Evolutionary conservation across 1,139 yeast species (phyloP), one percentile per base, ranked within the genome.

Genomic region (Casaregolazyma suthepensis): DNA sequence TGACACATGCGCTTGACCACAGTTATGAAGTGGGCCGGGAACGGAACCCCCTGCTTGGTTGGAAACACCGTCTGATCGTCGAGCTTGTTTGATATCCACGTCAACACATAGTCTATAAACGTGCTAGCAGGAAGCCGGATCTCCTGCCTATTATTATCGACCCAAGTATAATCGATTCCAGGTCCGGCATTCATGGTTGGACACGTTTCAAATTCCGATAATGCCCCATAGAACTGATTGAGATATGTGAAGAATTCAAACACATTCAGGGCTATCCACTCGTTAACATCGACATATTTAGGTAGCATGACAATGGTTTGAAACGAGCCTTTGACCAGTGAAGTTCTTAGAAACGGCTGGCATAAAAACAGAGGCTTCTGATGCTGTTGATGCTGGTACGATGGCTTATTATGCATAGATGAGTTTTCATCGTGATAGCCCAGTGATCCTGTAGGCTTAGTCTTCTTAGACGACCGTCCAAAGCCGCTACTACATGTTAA

Each of bases 101-200:
- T 81, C 58, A 91, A 75, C 1, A 94, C 96, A 65, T 85, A 85
- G 61, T 93, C 98, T 55, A 93, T 91, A 69, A 93, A 94, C 58
- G 90, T 96, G 58, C 83, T 78, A 1, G 99, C 99, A 4, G 99
- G 97, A 45, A 94, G 76, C 53, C 91, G 85, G 18, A 88, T 81
- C 12, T 94, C 82, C 68, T 89, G 87, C 52, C 80, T 80, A 63
- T 79, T 80, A 4, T 86, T 78, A 70, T 90, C 96, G 23, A 88
- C 80, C 97, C 99, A 93, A 49, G 88, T 73, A 66, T 93, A 94
- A 64, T 90, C 96, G 3, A 93, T 84, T 54, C 84, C 83, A 2
- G 96, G 91, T 2, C 97, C 98, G 0, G 98, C 99, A 64, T 83
- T 89, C 99, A 93, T 93, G 3, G 94, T 85, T 12, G 96, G 96